Evolutionary conservation across 805 yeast genomes (phyloP), one percentile per base, ranked within the genome.

Genomic region (Debaryomyces tyrocola): DNA sequence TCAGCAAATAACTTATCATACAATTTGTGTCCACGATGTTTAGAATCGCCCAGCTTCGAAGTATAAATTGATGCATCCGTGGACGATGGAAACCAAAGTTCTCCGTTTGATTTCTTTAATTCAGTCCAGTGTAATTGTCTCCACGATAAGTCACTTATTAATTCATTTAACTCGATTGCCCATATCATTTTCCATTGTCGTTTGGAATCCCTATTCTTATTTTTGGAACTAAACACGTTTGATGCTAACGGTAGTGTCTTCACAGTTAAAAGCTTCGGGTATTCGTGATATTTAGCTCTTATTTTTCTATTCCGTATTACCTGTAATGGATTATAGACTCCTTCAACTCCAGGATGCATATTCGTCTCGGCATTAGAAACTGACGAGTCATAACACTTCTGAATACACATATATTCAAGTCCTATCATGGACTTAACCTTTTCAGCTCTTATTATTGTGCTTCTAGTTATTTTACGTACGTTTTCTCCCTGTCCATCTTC

Each of bases 281-380:
- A 67, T 46, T 78, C 80, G 42, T 73, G 74, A 54, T 78, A 68
- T 54, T 77, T 77, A 47, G 76, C 74, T 44, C 87, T 63, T 3
- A 84, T 59, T 53, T 73, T 74, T 47, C 96, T 73, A 63, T 89
- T 85, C 46, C 97, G 69, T 21, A 90, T 80, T n/a, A 84, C 77
- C 63, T 88, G 96, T 37, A 90, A 67, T 3, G 96, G 96, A 59
- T 90, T 90, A 69, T 84, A 90, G 3, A 79, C 77, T 2, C 85
- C 87, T 46, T 83, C 89, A 2, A 85, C 77, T 2, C 79, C 80
- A 2, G 73, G 75, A 51, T 77, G 75, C 2, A 38, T 29, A 27
- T 40, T 46, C 14, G 43, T 44, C 0, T 59, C 57, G 2, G 47
- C 50, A 14, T 50, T 46, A 2, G 41, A 21, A 4, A 53, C 62